phyloP scores from a whole-genome alignment of 495 filamentous ascomycete genomes.

The Platismatia glauca region DNA sequence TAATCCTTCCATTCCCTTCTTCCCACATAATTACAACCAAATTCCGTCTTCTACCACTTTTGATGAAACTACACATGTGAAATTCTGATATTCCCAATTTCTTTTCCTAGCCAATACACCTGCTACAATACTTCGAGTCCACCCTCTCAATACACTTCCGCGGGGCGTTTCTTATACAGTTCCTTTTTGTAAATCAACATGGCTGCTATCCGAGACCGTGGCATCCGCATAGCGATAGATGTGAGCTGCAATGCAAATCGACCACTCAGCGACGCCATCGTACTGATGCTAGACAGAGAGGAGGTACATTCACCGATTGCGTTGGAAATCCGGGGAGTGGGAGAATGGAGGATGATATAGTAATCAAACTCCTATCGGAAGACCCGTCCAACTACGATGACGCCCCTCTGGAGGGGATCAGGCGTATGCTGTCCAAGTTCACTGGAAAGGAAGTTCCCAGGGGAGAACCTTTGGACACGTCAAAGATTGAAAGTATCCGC shows the following conservation, averaged over 20 bases:
- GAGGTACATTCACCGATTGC: constrained; percentile 66
- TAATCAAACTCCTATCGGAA: constrained; percentile 85
- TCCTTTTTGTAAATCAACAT: constrained; percentile 12
- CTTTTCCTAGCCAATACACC: background rate
- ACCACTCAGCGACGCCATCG: background rate
- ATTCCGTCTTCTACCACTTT: background rate
- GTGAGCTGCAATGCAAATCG: constrained; percentile 12
- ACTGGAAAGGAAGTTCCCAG: constrained; percentile 65
- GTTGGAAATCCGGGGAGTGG: constrained; percentile 54
- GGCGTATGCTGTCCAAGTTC: constrained; percentile 78
- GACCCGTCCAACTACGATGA: constrained; percentile 83
- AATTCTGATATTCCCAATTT: background rate
- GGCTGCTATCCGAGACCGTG: constrained; percentile 19
- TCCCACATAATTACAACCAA: background rate
- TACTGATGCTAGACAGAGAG: constrained; percentile 38
- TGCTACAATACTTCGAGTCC: background rate
- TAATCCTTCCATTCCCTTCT: background rate
- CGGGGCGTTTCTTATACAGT: background rate
- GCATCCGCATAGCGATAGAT: constrained; percentile 28
- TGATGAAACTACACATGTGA: background rate
- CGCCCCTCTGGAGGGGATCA: constrained; percentile 85
- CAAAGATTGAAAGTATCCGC: constrained; percentile 72
- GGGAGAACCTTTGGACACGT: constrained; percentile 74
- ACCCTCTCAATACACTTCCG: background rate
- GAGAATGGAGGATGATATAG: constrained; percentile 56